Evolutionary conservation across 768 basidiomycete species (phyloP).

Genomic region (Mycena crocata): DNA sequence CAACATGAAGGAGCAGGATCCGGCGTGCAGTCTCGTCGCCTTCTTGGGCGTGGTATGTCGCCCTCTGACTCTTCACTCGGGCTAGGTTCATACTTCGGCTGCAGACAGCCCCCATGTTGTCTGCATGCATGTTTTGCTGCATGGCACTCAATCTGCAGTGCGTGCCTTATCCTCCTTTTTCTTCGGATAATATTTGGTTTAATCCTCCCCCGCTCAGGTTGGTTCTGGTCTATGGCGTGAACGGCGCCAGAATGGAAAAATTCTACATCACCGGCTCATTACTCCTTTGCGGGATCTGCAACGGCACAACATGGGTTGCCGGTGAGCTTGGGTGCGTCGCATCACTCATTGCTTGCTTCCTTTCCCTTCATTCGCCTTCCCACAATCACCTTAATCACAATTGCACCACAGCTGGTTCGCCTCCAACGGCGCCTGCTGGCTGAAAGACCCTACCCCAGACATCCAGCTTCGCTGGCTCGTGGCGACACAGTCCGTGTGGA

Average conservation of each 20-base stretch:
- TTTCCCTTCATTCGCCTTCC: background rate
- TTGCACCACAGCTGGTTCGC: background rate
- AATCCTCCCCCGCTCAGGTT: slow-evolving; percentile 25
- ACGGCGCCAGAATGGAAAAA: slow-evolving; percentile 42
- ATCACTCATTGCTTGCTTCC: background rate
- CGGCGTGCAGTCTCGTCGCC: slow-evolving; percentile 12
- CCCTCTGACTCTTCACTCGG: background rate
- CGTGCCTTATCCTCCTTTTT: background rate
- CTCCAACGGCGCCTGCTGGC: background rate
- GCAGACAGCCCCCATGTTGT: slow-evolving; percentile 35
- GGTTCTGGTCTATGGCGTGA: slow-evolving; percentile 39
- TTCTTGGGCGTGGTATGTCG: slow-evolving; percentile 29
- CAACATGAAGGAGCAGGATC: background rate
- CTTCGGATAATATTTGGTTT: background rate
- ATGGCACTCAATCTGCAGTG: slow-evolving; percentile 43
- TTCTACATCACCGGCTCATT: background rate
- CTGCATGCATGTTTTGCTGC: slow-evolving; percentile 39
- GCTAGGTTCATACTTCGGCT: background rate
- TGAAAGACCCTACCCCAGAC: background rate
- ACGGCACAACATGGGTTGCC: background rate
- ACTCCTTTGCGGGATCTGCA: background rate
- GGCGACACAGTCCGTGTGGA: background rate
- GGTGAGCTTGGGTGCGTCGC: background rate
- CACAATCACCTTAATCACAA: too few species aligned
- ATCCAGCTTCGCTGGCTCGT: background rate